phyloP scores from a whole-genome alignment of 2,329 filamentous ascomycete species.

The Colletotrichum sansevieriae region DNA sequence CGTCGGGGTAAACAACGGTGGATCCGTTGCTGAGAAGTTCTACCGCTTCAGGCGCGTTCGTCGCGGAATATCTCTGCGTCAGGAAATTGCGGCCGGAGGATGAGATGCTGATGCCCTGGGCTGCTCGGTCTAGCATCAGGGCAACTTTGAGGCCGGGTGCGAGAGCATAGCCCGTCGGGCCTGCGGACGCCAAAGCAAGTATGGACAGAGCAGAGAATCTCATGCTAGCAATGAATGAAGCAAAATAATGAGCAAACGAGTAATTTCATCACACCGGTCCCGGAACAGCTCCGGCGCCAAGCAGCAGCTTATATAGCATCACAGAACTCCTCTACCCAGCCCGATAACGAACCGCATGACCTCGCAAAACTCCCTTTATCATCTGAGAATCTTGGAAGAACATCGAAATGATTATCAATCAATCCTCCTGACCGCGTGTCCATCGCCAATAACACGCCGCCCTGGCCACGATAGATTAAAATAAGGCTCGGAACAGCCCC shows the following conservation, averaged over 20 bases:
- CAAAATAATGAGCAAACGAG: neutral
- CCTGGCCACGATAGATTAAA: slow-evolving; percentile 1
- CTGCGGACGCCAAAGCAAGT: neutral
- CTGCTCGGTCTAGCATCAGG: neutral
- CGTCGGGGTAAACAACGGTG: neutral
- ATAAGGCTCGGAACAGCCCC: slow-evolving; percentile 9
- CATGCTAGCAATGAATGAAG: neutral
- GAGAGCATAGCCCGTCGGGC: neutral
- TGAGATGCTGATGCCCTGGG: slow-evolving; percentile 27
- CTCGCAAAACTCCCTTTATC: neutral
- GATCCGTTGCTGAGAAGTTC: slow-evolving; percentile 20
- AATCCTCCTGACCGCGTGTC: neutral
- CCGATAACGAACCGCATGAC: too few species aligned
- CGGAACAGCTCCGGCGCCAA: too few species aligned
- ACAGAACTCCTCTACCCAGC: too few species aligned
- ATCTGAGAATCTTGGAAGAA: neutral
- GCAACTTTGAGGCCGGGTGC: slow-evolving; percentile 10
- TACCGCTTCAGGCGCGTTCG: slow-evolving; percentile 2
- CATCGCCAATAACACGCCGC: neutral
- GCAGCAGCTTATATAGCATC: too few species aligned
- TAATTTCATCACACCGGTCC: neutral
- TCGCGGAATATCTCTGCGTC: slow-evolving; percentile 23
- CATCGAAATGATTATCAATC: neutral
- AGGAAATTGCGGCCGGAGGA: slow-evolving; percentile 16
- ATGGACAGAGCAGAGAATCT: neutral